A percentile compares a stretch with the other conserved stretches of the same genome.
Evolutionary conservation across 305 asterid genomes (phyloP).

Genomic region (Lippia alba): DNA sequence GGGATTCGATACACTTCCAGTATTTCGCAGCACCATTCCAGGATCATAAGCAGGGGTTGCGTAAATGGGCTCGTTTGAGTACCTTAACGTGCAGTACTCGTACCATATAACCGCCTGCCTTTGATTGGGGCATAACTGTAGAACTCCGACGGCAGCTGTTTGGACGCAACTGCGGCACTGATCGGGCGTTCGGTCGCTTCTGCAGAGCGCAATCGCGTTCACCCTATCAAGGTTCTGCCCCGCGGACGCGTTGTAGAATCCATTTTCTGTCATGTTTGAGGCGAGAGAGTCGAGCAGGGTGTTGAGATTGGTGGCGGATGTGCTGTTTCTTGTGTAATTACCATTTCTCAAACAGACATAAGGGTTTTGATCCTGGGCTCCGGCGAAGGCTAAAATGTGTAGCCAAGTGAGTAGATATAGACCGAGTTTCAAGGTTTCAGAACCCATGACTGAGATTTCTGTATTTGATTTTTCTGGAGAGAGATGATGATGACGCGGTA

Average conservation of each 20-base stretch:
- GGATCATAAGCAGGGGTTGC: background rate
- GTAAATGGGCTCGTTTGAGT: conserved; percentile 25
- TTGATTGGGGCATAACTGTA: conserved; percentile 22
- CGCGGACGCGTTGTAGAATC: conserved; percentile 36
- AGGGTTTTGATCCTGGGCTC: background rate
- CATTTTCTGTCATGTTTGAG: conserved; percentile 19
- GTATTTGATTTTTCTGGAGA: too few relatives aligned
- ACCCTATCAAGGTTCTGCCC: conserved; percentile 23
- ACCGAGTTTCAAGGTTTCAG: background rate
- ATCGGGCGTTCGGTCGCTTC: conserved; percentile 22
- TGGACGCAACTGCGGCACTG: conserved; percentile 36
- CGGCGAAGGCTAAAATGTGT: background rate
- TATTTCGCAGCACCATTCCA: background rate
- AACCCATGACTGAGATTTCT: background rate
- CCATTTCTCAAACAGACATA: background rate
- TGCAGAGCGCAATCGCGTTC: conserved; percentile 37
- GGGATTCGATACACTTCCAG: background rate
- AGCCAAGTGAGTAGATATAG: background rate
- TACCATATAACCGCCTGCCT: conserved; percentile 37
- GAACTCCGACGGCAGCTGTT: background rate
- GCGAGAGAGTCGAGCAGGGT: conserved; percentile 39
- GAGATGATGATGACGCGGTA: too few relatives aligned
- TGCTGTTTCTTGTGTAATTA: conserved; percentile 26
- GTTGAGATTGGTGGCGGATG: conserved; percentile 38
- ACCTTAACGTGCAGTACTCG: conserved; percentile 42